A percentile compares a stretch with the other conserved stretches of the same genome.
These are phyloP conservation scores for Nitzschia sp. DNA, from an alignment of 108 stramenopile genomes.

Conservation along the genomic window DNA sequence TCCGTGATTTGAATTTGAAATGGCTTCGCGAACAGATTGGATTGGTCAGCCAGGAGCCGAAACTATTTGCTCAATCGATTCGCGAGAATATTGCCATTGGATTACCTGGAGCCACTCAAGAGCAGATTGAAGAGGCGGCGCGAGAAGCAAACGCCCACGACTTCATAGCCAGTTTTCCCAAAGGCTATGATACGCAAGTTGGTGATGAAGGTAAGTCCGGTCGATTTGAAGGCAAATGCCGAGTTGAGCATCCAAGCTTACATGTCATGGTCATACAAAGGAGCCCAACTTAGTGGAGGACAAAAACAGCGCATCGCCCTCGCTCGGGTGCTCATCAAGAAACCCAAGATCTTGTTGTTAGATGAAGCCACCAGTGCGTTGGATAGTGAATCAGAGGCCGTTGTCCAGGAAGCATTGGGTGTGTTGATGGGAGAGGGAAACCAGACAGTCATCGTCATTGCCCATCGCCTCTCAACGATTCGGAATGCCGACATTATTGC, in stretches of 20 bases:
- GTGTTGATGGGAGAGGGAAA: slow-evolving; percentile 44
- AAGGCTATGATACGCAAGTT: slow-evolving; percentile 75
- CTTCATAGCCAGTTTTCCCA: slow-evolving; percentile 62
- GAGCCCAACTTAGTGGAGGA: slow-evolving; percentile 13
- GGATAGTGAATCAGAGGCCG: slow-evolving; percentile 30
- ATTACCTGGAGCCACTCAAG: slow-evolving; percentile 45
- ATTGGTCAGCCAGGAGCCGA: slow-evolving; percentile 87
- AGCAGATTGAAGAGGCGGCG: slow-evolving; percentile 73
- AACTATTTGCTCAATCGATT: slow-evolving; percentile 62
- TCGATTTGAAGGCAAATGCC: too few species aligned
- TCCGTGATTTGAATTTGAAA: slow-evolving; percentile 64
- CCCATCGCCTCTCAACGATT: slow-evolving; percentile 91
- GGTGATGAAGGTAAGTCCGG: slow-evolving; percentile 49
- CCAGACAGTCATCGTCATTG: slow-evolving; percentile 87
- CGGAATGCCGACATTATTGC: slow-evolving; percentile 87
- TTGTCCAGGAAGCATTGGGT: slow-evolving; percentile 60
- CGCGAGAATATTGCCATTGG: slow-evolving; percentile 72
- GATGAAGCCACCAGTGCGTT: slow-evolving; percentile 65
- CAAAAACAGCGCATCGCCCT: slow-evolving; percentile 75
- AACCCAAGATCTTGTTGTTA: slow-evolving; percentile 64
- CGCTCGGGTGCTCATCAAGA: slow-evolving; percentile 64
- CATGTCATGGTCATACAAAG: too few species aligned
- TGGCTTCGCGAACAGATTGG: slow-evolving; percentile 83
- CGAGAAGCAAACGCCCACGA: slow-evolving; percentile 81
- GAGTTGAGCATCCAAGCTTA: too few species aligned